phyloP scores from a whole-genome alignment of 1,139 yeast species.

The Candida sanyaensis region DNA sequence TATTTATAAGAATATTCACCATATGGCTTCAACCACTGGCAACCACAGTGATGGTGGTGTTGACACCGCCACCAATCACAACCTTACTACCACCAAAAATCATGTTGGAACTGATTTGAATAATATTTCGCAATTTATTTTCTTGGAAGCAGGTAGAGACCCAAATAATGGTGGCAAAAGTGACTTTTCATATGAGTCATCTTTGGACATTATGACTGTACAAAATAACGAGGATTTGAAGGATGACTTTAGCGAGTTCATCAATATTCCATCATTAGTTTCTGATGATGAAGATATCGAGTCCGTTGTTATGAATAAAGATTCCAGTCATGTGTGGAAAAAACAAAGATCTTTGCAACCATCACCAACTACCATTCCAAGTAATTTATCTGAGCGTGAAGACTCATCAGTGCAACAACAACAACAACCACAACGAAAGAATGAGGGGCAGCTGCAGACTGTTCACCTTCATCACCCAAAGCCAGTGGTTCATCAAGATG shows the following conservation, averaged over 20 bases:
- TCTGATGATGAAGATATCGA: slow-evolving; percentile 14
- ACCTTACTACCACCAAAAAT: not conserved
- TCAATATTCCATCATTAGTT: slow-evolving; percentile 14
- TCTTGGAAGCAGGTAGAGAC: slow-evolving; percentile 10
- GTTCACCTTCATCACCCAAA: slow-evolving; percentile 2
- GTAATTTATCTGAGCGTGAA: slow-evolving; percentile 3
- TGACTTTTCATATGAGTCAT: slow-evolving; percentile 8
- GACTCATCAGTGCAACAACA: slow-evolving; percentile 1
- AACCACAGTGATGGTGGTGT: slow-evolving; percentile 1
- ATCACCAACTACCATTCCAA: slow-evolving; percentile 14
- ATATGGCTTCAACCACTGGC: slow-evolving; percentile 10
- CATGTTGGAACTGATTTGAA: slow-evolving; percentile 7
- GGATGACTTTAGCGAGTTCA: slow-evolving; percentile 13
- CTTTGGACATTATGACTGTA: slow-evolving; percentile 16
- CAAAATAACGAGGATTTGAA: slow-evolving; percentile 14
- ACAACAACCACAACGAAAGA: slow-evolving; percentile 6
- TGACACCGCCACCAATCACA: slow-evolving; percentile 1
- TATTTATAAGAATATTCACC: slow-evolving; percentile 14
- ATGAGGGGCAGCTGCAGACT: not conserved
- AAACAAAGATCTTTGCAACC: slow-evolving; percentile 12
- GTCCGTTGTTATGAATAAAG: slow-evolving; percentile 12
- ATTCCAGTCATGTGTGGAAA: slow-evolving; percentile 10
- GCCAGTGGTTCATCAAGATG: slow-evolving; percentile 4
- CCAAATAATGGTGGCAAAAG: slow-evolving; percentile 7
- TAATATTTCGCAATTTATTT: slow-evolving; percentile 11